A percentile compares a stretch with the other conserved stretches of the same genome.
Conservation (phyloP, 768 basidiomycete species). For the Coprinopsis strossmayeri region DNA sequence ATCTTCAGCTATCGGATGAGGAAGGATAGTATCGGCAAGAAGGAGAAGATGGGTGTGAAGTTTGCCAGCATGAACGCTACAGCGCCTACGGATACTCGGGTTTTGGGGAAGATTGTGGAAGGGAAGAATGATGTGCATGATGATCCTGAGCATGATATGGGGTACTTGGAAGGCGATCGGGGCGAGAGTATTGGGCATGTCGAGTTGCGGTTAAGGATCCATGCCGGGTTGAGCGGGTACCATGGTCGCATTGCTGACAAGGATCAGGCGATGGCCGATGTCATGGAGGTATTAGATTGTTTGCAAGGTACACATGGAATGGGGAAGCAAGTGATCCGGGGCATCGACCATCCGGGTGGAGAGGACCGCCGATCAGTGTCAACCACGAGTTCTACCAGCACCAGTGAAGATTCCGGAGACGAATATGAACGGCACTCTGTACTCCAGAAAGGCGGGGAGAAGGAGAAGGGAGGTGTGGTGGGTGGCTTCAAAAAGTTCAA, state of each 20-base stretch:
- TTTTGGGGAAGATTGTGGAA: neutral
- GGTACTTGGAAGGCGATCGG: neutral
- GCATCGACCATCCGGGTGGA: slow-evolving; percentile 12
- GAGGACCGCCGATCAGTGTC: slow-evolving; percentile 17
- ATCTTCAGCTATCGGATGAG: slow-evolving; percentile 12
- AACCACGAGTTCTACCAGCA: slow-evolving; percentile 2
- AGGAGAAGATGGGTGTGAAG: slow-evolving; percentile 16
- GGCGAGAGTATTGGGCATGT: slow-evolving; percentile 23
- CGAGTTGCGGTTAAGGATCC: slow-evolving; percentile 31
- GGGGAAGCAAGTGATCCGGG: slow-evolving; percentile 18
- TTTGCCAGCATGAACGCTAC: slow-evolving; percentile 22
- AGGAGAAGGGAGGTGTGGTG: slow-evolving; percentile 17
- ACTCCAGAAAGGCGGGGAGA: neutral
- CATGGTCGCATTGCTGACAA: slow-evolving; percentile 28
- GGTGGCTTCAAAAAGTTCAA: slow-evolving; percentile 34
- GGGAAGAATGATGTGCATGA: neutral
- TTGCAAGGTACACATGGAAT: slow-evolving; percentile 28
- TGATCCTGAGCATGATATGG: neutral
- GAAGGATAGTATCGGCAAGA: slow-evolving; percentile 9
- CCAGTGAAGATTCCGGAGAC: neutral
- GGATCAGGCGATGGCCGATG: slow-evolving; percentile 29
- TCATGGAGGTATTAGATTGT: slow-evolving; percentile 38
- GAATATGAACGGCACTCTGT: neutral
- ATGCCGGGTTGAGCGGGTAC: slow-evolving; percentile 37
- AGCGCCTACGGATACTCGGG: slow-evolving; percentile 15